Conservation (phyloP, 176 grass and related monocot species). For the Metroxylon sagu region DNA sequence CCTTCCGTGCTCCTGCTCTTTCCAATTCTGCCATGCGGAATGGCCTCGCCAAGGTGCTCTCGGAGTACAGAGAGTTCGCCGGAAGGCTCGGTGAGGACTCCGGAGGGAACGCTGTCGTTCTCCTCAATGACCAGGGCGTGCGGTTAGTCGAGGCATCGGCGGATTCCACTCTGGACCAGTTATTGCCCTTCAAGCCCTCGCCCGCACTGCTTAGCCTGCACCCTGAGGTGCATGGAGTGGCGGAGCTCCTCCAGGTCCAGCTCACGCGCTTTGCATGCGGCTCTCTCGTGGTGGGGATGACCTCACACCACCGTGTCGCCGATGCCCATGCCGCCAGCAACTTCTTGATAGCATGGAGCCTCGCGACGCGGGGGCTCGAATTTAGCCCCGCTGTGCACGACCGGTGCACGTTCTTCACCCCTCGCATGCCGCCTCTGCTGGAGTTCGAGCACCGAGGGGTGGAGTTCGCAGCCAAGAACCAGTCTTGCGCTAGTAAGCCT, state of each 20-base stretch:
- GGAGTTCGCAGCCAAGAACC: slow-evolving; percentile 1
- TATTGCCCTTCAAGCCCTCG: no score
- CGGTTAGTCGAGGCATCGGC: slow-evolving; percentile 35
- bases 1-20: slow-evolving; percentile 41
- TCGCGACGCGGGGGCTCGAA: slow-evolving; percentile 16
- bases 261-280: slow-evolving; percentile 45
- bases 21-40: slow-evolving; percentile 5
- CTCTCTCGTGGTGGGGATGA: slow-evolving; percentile 23
- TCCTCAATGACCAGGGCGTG: slow-evolving; percentile 41
- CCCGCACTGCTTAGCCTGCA: no score
- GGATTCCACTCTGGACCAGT: slow-evolving; percentile 13
- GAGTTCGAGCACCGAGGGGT: slow-evolving; percentile 11
- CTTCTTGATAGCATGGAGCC: slow-evolving; percentile 32
- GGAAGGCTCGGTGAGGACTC: not conserved
- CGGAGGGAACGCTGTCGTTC: slow-evolving; percentile 11
- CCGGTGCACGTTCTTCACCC: slow-evolving; percentile 20
- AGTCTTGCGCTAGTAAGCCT: not conserved
- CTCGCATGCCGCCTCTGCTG: slow-evolving; percentile 14
- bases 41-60: no score
- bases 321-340: slow-evolving; percentile 21
- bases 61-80: no score
- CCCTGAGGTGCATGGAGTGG: no score
- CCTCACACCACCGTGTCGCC: slow-evolving; percentile 27
- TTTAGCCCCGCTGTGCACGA: slow-evolving; percentile 12
- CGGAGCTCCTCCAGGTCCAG: slow-evolving; percentile 7